Evolutionary conservation across 1,139 yeast genomes (phyloP), one percentile per base, ranked within the genome.

Genomic region (Pichia norvegensis): DNA sequence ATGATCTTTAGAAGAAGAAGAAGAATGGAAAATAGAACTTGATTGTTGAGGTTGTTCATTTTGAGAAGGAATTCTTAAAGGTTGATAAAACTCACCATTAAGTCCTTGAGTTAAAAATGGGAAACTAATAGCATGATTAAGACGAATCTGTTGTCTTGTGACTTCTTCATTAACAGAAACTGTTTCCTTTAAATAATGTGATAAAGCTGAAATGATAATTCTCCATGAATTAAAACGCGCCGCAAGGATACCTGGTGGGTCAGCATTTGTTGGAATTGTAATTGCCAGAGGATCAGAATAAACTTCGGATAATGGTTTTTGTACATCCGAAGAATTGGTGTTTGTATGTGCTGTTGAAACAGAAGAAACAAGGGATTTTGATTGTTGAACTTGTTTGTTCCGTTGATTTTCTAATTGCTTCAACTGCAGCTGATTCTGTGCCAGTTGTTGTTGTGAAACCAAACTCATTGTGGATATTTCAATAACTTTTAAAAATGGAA

Each of bases 191-290:
- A 90, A 70, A 62, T 92, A 92, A 45, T 73, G 76, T 25, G 85
- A 74, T 48, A 92, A 67, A 35, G 90, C 83, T 48, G 81, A 79
- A 49, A 88, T 81, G 45, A 90, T 77, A 45, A 77, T 73, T 53
- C 96, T 71, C 97, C 97, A 92, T 4, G 95, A 83, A 41, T 81
- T 76, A 61, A 90, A 87, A 53, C 98, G 72, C 36, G 77, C 74
- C 4, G 95, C 94, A 55, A 92, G 69, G 8, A 85, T 77, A 51
- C 88, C 97, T 1, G 97, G 87, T 14, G 97, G 97, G 58, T 78
- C 77, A 3, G 81, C 77, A 52, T 67, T 63, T 11, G 76, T 69
- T 6, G 84, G 84, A 36, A 78, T 67, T 27, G 67, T 61, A 14
- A 72, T 63, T 2, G 62, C 58, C 27, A 73, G 58, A 1, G 79